phyloP scores from a whole-genome alignment of 768 basidiomycete genomes.

The Flagelloscypha sp. region DNA sequence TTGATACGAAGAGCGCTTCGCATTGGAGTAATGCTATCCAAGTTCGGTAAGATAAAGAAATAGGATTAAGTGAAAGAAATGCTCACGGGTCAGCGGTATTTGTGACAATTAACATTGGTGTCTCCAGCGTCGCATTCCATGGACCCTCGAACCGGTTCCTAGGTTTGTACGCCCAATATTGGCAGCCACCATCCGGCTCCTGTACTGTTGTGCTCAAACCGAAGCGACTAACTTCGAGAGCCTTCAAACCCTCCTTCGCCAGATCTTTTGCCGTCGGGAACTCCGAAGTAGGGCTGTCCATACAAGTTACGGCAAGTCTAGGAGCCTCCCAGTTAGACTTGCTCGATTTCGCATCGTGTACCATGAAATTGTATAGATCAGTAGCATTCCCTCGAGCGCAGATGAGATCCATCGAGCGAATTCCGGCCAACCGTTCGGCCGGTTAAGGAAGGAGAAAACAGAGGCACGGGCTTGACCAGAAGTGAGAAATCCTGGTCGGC shows the following conservation, averaged over 20 bases:
- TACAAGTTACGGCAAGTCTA: conserved; percentile 17
- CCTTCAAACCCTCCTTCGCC: conserved; percentile 8
- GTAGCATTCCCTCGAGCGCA: conserved; percentile 17
- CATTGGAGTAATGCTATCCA: conserved; percentile 15
- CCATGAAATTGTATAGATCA: conserved; percentile 11
- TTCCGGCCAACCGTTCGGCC: conserved; percentile 11
- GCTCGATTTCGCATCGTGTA: conserved; percentile 8
- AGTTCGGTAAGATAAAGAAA: neutral
- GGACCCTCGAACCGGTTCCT: conserved; percentile 20
- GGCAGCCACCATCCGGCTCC: conserved; percentile 18
- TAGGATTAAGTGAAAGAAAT: neutral
- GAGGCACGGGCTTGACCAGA: conserved; percentile 16
- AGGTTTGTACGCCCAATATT: conserved; percentile 16
- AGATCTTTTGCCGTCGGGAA: conserved; percentile 10
- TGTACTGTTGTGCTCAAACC: conserved; percentile 12
- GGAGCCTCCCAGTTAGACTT: conserved; percentile 14
- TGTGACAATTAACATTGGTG: conserved; percentile 20
- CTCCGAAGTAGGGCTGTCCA: conserved; percentile 6
- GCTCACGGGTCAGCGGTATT: conserved; percentile 15
- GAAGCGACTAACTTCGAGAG: conserved; percentile 8
- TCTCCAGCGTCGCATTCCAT: conserved; percentile 19
- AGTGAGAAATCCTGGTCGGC: conserved; percentile 14
- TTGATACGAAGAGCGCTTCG: conserved; percentile 15
- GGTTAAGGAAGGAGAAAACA: conserved; percentile 14
- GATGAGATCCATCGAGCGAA: conserved; percentile 9